Evolutionary conservation across 1,139 yeast species (phyloP), one percentile per base, ranked within the genome.

Genomic region (Lodderomyces metapsilosis): DNA sequence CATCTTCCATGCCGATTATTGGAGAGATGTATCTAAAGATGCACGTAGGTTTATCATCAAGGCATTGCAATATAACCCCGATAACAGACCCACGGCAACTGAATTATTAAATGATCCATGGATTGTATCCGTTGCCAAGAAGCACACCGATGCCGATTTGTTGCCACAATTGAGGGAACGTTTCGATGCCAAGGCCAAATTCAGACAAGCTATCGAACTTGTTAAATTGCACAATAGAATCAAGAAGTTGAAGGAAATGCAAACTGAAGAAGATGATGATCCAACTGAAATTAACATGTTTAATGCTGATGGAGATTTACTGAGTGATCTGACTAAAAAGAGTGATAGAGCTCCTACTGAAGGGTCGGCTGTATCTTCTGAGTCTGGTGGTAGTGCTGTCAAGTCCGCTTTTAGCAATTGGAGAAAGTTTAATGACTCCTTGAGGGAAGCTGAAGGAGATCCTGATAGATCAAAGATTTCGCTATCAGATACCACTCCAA

Each of bases 161-260:
- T 71, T 86, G 61, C 96, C 96, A 25, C 64, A 66, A 54, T 64
- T 72, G 54, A 68, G 66, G 65, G 79, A 81, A 55, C 87, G 87
- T 40, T 87, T 89, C 73, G 82, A 86, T 59, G 96, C 96, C 32
- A 87, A 86, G 58, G 76, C 79, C 59, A 89, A 86, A 62, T 84
- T 92, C 67, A 80, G 82, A 58, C 88, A 86, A 56, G 98, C 95
- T 28, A 84, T 88, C 51, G 94, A 85, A 58, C 74, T 87, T 55
- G 89, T 88, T 41, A 80, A 80, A 52, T 75, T 88, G 61, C 78
- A 83, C 54, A 87, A 88, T 62, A 74, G 86, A 57, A 81, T 88
- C 59, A 71, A 76, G 54, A 80, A 82, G 45, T 74, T 88, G 58
- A 81, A 82, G 60, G 67, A 62, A 42, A 52, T 72, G 45, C 80